These are phyloP conservation scores for Pseudogymnoascus verrucosus DNA, from an alignment of 2,329 filamentous ascomycete genomes.

Conservation along the genomic window DNA sequence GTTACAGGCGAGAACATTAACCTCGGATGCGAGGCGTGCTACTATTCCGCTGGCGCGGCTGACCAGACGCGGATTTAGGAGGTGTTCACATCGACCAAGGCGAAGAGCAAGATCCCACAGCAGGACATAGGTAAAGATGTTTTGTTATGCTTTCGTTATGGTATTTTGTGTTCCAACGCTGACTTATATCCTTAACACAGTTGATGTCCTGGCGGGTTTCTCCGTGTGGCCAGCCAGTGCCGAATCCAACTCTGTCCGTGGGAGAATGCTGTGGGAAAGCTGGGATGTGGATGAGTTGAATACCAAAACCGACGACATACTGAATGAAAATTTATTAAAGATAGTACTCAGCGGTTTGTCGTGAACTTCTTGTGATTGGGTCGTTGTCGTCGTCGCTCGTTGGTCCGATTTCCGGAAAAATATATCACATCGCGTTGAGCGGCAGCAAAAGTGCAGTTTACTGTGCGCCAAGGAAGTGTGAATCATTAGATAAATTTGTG, in stretches of 20 bases:
- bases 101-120: not conserved
- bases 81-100: conserved; percentile 10
- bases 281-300: conserved; percentile 37
- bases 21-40: not conserved
- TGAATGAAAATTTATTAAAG: not conserved
- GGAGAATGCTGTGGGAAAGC: conserved; percentile 30
- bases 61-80: not conserved
- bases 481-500: not conserved
- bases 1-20: not conserved
- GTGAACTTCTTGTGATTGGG: not conserved
- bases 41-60: conserved; percentile 8
- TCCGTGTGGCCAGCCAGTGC: conserved; percentile 31
- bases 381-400: not conserved
- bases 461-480: not conserved
- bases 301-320: conserved; percentile 9
- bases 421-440: not conserved
- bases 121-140: not conserved
- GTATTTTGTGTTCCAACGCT: not conserved
- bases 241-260: conserved; percentile 33
- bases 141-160: not conserved
- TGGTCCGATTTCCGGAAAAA: not conserved
- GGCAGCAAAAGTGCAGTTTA: not conserved
- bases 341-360: not conserved
- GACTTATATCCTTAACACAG: not conserved
- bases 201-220: conserved; percentile 8